Conservation (phyloP, 1,284 basidiomycete species). For the Ustilago xerochloae region DNA sequence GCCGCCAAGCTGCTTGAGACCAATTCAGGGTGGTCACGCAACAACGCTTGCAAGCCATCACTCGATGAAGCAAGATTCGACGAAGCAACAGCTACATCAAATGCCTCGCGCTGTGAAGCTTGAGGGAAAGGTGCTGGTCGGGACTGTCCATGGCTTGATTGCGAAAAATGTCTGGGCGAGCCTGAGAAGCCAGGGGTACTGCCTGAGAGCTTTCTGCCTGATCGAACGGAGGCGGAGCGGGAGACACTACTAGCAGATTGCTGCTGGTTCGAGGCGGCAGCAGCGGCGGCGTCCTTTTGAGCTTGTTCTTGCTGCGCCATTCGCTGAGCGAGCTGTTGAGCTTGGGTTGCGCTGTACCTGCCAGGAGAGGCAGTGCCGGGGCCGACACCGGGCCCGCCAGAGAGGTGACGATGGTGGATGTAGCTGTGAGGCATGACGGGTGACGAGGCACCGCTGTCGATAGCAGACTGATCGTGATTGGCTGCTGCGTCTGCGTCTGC, state of each 20-base stretch:
- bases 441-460: slow-evolving; percentile 31
- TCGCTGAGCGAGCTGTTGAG: slow-evolving; percentile 34
- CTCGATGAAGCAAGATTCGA: slow-evolving; percentile 57
- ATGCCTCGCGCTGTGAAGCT: slow-evolving; percentile 49
- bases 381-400: slow-evolving; percentile 59
- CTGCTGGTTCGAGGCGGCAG: slow-evolving; percentile 5
- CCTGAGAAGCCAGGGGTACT: slow-evolving; percentile 37
- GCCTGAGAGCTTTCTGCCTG: slow-evolving; percentile 21
- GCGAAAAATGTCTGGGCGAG: slow-evolving; percentile 49
- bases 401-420: slow-evolving; percentile 76
- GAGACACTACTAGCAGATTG: slow-evolving; percentile 16
- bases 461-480: slow-evolving; percentile 24
- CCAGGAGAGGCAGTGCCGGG: slow-evolving; percentile 48
- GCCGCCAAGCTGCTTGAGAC: slow-evolving; percentile 60
- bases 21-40: slow-evolving; percentile 66
- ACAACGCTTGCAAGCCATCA: slow-evolving; percentile 63
- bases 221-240: slow-evolving; percentile 30
- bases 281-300: slow-evolving; percentile 17
- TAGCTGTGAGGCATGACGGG: slow-evolving; percentile 68
- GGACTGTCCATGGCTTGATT: slow-evolving; percentile 36
- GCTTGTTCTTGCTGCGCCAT: slow-evolving; percentile 40
- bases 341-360: slow-evolving; percentile 39
- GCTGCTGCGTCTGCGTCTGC: slow-evolving; percentile 5
- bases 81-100: slow-evolving; percentile 57
- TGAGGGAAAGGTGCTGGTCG: slow-evolving; percentile 57